phyloP scores from a whole-genome alignment of 768 basidiomycete genomes.

The Cubamyces sp. region DNA sequence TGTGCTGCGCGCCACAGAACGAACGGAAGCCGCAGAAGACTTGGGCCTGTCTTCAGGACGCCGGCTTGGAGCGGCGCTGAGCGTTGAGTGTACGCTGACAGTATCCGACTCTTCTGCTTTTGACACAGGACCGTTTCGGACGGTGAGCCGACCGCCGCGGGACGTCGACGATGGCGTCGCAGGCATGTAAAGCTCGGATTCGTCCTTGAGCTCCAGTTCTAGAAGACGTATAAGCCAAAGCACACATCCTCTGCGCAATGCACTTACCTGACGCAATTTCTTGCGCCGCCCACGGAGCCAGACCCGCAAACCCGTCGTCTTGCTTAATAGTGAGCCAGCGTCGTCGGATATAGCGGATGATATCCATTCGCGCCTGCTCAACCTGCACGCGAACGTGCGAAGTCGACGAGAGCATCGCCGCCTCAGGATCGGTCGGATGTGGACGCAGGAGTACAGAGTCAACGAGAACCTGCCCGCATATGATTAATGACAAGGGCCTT shows the following conservation, averaged over 20 bases:
- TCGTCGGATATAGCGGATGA: constrained; percentile 75
- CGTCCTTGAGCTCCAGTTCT: constrained; percentile 82
- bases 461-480: constrained; percentile 60
- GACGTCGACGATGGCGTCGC: constrained; percentile 35
- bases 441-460: constrained; percentile 72
- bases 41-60: constrained; percentile 33
- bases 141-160: constrained; percentile 24
- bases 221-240: not conserved
- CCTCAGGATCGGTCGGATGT: constrained; percentile 57
- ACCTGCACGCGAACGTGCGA: constrained; percentile 73
- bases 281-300: constrained; percentile 89
- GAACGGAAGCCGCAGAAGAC: constrained; percentile 46
- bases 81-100: constrained; percentile 50
- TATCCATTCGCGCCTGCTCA: constrained; percentile 68
- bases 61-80: constrained; percentile 47
- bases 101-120: constrained; percentile 42
- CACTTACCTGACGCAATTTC: constrained; percentile 81
- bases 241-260: constrained; percentile 17
- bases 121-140: constrained; percentile 28
- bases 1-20: constrained; percentile 50
- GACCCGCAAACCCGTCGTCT: constrained; percentile 75
- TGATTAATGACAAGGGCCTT: not conserved
- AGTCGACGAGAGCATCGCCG: constrained; percentile 68
- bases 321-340: constrained; percentile 78
- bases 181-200: constrained; percentile 66